These are phyloP conservation scores for Rutstroemia sp. DNA, from an alignment of 2,329 filamentous ascomycete genomes.

Conservation along the genomic window DNA sequence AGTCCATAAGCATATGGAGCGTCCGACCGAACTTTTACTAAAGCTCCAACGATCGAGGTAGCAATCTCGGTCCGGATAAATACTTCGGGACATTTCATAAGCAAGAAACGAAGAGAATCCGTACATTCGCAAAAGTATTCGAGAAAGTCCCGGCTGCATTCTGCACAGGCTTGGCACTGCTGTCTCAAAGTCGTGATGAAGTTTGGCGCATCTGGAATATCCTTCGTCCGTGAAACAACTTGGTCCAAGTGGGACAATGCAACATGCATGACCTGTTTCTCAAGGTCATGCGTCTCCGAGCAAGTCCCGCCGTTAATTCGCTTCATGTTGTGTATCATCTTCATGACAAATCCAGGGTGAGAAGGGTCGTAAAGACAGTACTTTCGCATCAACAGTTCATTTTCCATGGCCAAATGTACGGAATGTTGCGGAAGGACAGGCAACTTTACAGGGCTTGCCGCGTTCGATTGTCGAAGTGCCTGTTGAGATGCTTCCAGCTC, in stretches of 20 bases:
- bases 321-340: constrained; percentile 50
- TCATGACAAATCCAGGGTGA: constrained; percentile 60
- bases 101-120: constrained; percentile 53
- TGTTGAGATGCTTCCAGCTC: constrained; percentile 50
- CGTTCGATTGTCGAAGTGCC: constrained; percentile 31
- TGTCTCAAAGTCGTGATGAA: constrained; percentile 46
- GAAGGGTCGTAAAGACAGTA: constrained; percentile 73
- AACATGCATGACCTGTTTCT: constrained; percentile 46
- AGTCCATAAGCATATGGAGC: constrained; percentile 42
- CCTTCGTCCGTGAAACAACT: constrained; percentile 64
- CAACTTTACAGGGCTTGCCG: constrained; percentile 38
- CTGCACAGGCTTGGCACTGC: constrained; percentile 41
- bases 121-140: constrained; percentile 51
- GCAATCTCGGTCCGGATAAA: constrained; percentile 47
- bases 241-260: constrained; percentile 65
- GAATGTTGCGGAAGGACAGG: constrained; percentile 39
- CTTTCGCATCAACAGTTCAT: constrained; percentile 63
- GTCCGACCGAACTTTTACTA: constrained; percentile 44
- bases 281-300: constrained; percentile 39
- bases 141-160: constrained; percentile 52
- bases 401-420: constrained; percentile 62
- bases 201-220: constrained; percentile 52
- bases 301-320: constrained; percentile 41
- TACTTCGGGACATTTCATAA: constrained; percentile 53
- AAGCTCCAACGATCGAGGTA: constrained; percentile 43